Conservation (phyloP, 1,139 yeast species). For the Debaryomyces udenii region DNA sequence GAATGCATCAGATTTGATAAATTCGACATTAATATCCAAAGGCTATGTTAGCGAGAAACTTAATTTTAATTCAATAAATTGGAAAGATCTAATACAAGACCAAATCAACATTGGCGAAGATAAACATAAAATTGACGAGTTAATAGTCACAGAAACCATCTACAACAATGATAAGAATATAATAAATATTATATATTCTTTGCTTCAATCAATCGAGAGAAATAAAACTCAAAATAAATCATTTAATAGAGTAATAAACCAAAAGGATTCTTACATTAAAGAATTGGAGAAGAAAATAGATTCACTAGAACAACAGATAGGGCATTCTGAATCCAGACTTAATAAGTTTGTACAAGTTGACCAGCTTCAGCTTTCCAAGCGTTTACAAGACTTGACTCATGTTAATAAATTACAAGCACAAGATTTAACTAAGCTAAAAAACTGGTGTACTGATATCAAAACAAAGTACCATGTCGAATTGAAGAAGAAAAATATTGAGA, state of each 20-base stretch:
- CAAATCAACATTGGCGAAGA: constrained; percentile 18
- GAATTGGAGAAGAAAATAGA: constrained; percentile 28
- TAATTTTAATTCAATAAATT: constrained; percentile 39
- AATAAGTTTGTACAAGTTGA: constrained; percentile 22
- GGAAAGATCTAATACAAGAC: constrained; percentile 30
- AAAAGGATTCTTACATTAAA: constrained; percentile 35
- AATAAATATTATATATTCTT: constrained; percentile 46
- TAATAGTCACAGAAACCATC: constrained; percentile 32
- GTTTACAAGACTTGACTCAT: constrained; percentile 24
- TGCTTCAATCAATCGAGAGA: constrained; percentile 43
- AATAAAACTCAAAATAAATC: constrained; percentile 37
- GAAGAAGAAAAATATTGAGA: constrained; percentile 38
- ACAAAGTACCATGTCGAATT: constrained; percentile 45
- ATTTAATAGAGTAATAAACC: constrained; percentile 33
- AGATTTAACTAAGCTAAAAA: constrained; percentile 33
- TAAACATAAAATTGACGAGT: constrained; percentile 17
- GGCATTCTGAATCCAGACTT: constrained; percentile 22
- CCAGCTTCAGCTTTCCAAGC: constrained; percentile 22
- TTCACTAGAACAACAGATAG: constrained; percentile 24
- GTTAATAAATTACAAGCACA: constrained; percentile 33
- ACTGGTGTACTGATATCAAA: constrained; percentile 35
- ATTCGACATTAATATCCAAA: constrained; percentile 38
- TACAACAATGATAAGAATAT: constrained; percentile 47
- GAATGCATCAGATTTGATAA: constrained; percentile 44
- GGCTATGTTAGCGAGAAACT: constrained; percentile 41